Evolutionary conservation across 2,329 filamentous ascomycete species (phyloP).

Genomic region (Penicillium sp.): DNA sequence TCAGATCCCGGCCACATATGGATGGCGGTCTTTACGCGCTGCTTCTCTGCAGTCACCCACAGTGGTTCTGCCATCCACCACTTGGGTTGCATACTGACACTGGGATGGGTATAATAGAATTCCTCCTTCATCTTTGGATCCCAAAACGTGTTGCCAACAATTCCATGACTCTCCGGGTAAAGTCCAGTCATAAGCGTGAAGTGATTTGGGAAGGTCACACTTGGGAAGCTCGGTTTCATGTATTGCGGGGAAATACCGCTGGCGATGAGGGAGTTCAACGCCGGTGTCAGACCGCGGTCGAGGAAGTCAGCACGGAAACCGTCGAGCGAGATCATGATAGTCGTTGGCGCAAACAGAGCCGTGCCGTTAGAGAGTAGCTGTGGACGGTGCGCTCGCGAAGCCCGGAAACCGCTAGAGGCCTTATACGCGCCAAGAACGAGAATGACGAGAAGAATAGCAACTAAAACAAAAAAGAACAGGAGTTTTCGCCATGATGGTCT

Average conservation of each 20-base stretch:
- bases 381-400: slow-evolving; percentile 23
- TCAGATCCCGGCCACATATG: slow-evolving; percentile 99
- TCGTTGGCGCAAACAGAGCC: slow-evolving; percentile 84
- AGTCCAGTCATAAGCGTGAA: slow-evolving; percentile 90
- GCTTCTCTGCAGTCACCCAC: slow-evolving; percentile 87
- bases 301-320: slow-evolving; percentile 95
- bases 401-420: slow-evolving; percentile 46
- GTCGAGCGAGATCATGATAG: slow-evolving; percentile 89
- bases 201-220: slow-evolving; percentile 95
- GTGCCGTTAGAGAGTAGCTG: slow-evolving; percentile 70
- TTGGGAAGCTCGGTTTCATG: slow-evolving; percentile 93
- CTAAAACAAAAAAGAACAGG: slow-evolving; percentile 44
- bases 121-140: slow-evolving; percentile 73
- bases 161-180: slow-evolving; percentile 87
- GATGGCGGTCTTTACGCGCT: slow-evolving; percentile 74
- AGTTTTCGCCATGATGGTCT: slow-evolving; percentile 34
- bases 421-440: slow-evolving; percentile 58
- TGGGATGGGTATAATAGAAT: slow-evolving; percentile 82
- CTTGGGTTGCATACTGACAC: slow-evolving; percentile 73
- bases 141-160: slow-evolving; percentile 95
- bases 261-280: slow-evolving; percentile 72
- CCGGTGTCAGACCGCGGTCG: slow-evolving; percentile 76
- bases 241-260: slow-evolving; percentile 86
- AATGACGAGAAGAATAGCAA: slow-evolving; percentile 55
- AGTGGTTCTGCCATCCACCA: slow-evolving; percentile 97